Evolutionary conservation across 1,284 basidiomycete genomes (phyloP), one percentile per base, ranked within the genome.

Genomic region (Fomitopsis schrenkii): DNA sequence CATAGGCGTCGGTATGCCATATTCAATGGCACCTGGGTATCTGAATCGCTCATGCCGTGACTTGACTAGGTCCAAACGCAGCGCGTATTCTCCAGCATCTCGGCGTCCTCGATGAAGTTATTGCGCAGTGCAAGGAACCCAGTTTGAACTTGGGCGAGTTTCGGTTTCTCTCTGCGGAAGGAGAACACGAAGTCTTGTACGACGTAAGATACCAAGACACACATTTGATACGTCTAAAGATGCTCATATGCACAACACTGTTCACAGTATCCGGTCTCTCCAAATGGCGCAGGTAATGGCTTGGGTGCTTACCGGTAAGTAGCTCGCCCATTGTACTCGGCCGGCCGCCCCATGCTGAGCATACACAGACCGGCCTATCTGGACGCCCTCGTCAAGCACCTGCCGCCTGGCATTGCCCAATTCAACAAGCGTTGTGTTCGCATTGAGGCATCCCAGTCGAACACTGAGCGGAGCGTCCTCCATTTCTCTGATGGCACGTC

Each of bases 361-460:
- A 26, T 60, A 28, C 15, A 26, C 46, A 83, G 83, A 52, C 80
- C 82, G 10, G 74, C 72, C 1, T 81, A 83, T 60, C 72, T 85
- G 8, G 79, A 83, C 33, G 80, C 81, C 2, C 69, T 86, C n/a
- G 71, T 79, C 6, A 72, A 75, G 9, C 72, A 80, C 35, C 63
- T 85, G 33, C 78, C 83, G 61, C 70, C 78, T 0, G 66, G 68
- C 1, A 66, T 71, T 42, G 72, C 75, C 5, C 81, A 83, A 62
- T 83, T 86, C 69, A 76, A 82, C 63, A 83, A 82, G 63, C 80
- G 82, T 14, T 82, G 81, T 66, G 72, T 70, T n/a, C 72, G 72
- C 9, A 67, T 82, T 42, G 64, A 72, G n/a, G 54, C 45, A 9
- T 66, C 63, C n/a, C 45, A 61, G 26, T 60, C 64, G 28, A 60